These are phyloP conservation scores for Larix kaempferi DNA, from an alignment of 75 land plant genomes.

Conservation along the genomic window DNA sequence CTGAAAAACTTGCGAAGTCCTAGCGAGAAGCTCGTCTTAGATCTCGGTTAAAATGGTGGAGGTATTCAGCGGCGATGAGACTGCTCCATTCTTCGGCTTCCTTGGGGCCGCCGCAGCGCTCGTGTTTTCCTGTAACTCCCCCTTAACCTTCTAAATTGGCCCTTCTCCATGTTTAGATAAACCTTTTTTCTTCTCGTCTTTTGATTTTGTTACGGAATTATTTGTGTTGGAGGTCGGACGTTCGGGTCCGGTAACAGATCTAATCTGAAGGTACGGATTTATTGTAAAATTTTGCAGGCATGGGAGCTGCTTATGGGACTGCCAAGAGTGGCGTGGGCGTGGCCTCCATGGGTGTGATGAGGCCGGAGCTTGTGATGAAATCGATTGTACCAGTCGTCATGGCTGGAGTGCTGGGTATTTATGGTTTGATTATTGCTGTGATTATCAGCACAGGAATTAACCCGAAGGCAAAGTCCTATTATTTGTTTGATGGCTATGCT, in stretches of 20 bases:
- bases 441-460: conserved; percentile 69
- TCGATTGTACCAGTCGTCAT: conserved; percentile 69
- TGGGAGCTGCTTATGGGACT: conserved; percentile 72
- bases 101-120: conserved; percentile 67
- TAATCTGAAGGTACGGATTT: background rate
- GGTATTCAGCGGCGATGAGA: conserved; percentile 54
- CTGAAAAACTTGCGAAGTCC: too few species aligned
- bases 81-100: conserved; percentile 73
- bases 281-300: conserved; percentile 30
- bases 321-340: conserved; percentile 71
- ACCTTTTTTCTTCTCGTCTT: background rate
- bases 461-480: conserved; percentile 59
- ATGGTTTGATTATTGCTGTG: conserved; percentile 64
- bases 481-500: conserved; percentile 64
- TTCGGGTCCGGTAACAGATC: background rate
- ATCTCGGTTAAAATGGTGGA: conserved; percentile 10
- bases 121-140: conserved; percentile 44
- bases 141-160: background rate
- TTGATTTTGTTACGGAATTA: background rate
- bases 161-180: too few species aligned
- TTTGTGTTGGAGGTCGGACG: background rate
- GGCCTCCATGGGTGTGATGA: conserved; percentile 70
- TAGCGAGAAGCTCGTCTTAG: too few species aligned
- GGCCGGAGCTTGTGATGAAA: conserved; percentile 73
- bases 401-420: conserved; percentile 70